phyloP scores from a whole-genome alignment of 148 eudicot species.

The Chenopodium berlandieri region DNA sequence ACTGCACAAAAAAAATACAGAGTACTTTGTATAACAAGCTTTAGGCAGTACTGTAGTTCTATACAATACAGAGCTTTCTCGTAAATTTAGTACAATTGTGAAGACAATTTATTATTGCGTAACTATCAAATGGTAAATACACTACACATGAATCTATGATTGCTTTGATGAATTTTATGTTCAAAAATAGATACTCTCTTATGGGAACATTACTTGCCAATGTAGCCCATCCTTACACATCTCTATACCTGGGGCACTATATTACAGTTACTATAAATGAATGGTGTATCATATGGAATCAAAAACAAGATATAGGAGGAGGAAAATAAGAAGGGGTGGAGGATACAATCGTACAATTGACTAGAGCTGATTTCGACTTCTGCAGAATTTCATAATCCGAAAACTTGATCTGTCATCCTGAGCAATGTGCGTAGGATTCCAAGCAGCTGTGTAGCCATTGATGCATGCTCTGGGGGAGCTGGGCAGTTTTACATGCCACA shows the following conservation, averaged over 20 bases:
- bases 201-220: slow-evolving; percentile 7
- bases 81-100: neutral
- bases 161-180: neutral
- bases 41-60: neutral
- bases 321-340: neutral
- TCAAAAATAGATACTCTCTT: neutral
- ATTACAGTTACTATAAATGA: slow-evolving; percentile 27
- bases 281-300: slow-evolving; percentile 8
- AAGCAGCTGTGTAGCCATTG: neutral
- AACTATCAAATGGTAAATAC: neutral
- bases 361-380: neutral
- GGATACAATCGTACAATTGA: neutral
- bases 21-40: too few relatives aligned
- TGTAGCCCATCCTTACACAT: slow-evolving; percentile 13
- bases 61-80: neutral
- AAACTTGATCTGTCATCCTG: neutral
- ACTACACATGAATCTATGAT: neutral
- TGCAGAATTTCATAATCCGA: too few relatives aligned
- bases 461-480: neutral
- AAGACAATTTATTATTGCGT: neutral
- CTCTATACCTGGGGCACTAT: slow-evolving; percentile 28
- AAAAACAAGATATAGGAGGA: neutral
- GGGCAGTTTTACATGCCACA: too few relatives aligned
- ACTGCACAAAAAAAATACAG: too few relatives aligned
- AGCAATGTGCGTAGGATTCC: too few relatives aligned